Conservation (phyloP, 2,329 filamentous ascomycete species). For the Hypoxylon sp. region DNA sequence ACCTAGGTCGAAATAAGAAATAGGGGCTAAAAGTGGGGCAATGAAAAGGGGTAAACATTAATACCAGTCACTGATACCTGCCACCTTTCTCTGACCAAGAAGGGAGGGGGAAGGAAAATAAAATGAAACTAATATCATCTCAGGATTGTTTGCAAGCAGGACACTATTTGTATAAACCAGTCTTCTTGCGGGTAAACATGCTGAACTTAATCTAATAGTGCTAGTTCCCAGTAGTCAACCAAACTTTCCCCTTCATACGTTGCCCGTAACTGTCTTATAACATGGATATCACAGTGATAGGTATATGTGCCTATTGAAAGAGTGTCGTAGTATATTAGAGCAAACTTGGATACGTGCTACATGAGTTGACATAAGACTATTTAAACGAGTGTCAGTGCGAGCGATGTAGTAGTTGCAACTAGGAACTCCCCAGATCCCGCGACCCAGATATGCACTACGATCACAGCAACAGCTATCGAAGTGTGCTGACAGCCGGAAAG, state of each 20-base stretch:
- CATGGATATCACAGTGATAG: not conserved
- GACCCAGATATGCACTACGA: constrained; percentile 29
- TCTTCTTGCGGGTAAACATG: no score
- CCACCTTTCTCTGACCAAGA: no score
- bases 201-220: no score
- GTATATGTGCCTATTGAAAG: constrained; percentile 1
- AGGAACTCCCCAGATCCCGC: constrained; percentile 19
- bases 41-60: not conserved
- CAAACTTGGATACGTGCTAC: not conserved
- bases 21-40: not conserved
- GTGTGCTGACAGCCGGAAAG: constrained; percentile 21
- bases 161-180: no score
- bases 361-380: not conserved
- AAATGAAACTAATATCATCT: no score
- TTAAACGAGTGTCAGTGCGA: constrained; percentile 35
- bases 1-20: not conserved
- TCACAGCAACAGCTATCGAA: constrained; percentile 19
- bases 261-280: not conserved
- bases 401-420: constrained; percentile 32
- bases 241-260: no score
- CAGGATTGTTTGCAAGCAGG: no score
- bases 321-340: not conserved
- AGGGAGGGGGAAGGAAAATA: no score
- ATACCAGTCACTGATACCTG: no score
- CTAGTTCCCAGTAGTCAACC: no score